Evolutionary conservation across 106 monocot genomes (phyloP).

Genomic region (Narthecium ossifragum): DNA sequence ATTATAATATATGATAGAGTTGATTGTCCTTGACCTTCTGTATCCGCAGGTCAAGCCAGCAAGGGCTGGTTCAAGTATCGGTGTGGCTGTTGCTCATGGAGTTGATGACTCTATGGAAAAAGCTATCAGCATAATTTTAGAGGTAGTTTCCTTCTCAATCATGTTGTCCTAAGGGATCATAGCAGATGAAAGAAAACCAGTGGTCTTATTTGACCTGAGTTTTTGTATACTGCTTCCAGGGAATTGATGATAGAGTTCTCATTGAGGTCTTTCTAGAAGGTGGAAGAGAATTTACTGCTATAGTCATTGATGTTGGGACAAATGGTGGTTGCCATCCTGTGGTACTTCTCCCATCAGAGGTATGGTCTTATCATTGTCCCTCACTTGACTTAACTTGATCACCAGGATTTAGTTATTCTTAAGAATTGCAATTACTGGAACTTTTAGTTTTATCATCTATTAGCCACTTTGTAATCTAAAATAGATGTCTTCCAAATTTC

Average conservation of each 20-base stretch:
- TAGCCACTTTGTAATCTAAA: too few relatives aligned
- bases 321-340: slow-evolving; percentile 49
- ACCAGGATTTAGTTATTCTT: too few relatives aligned
- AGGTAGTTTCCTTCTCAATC: slow-evolving; percentile 17
- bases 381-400: not conserved
- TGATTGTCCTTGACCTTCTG: slow-evolving; percentile 3
- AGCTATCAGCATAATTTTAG: slow-evolving; percentile 58
- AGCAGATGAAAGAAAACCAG: not conserved
- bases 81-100: slow-evolving; percentile 77
- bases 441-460: too few relatives aligned
- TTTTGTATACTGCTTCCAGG: slow-evolving; percentile 22
- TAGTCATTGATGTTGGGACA: slow-evolving; percentile 70
- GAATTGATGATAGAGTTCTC: slow-evolving; percentile 83
- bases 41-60: slow-evolving; percentile 72
- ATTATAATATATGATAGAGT: not conserved
- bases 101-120: slow-evolving; percentile 69
- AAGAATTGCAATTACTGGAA: too few relatives aligned
- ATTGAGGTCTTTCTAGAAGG: slow-evolving; percentile 84
- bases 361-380: slow-evolving; percentile 16
- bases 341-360: slow-evolving; percentile 84
- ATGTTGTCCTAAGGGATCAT: not conserved
- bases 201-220: slow-evolving; percentile 1
- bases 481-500: too few relatives aligned
- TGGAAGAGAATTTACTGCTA: slow-evolving; percentile 87
- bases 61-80: slow-evolving; percentile 89